A percentile compares a stretch with the other conserved stretches of the same genome.
Conservation (phyloP, 805 yeast species). For the Lipomyces spencermartinsiae region DNA sequence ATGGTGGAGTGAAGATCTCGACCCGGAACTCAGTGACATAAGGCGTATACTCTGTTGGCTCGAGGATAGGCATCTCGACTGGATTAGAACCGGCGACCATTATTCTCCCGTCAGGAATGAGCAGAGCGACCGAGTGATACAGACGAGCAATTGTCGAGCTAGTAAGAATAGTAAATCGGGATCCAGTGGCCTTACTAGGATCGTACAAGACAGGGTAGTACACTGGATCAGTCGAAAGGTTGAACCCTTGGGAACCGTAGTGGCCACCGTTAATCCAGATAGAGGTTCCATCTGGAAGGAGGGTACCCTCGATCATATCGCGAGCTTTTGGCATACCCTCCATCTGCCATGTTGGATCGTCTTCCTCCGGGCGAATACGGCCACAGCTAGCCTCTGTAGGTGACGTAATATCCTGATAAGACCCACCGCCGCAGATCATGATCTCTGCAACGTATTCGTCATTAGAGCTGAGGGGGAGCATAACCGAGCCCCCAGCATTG, state of each 20-base stretch:
- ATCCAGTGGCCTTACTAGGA: conserved; percentile 14
- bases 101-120: conserved; percentile 34
- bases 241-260: conserved; percentile 34
- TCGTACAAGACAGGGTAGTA: conserved; percentile 29
- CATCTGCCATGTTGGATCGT: conserved; percentile 29
- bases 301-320: conserved; percentile 32
- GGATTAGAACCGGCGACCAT: conserved; percentile 35
- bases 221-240: conserved; percentile 30
- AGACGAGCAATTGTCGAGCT: conserved; percentile 34
- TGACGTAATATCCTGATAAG: conserved; percentile 36
- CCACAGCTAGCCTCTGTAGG: conserved; percentile 37
- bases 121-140: conserved; percentile 31
- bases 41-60: conserved; percentile 31
- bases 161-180: conserved; percentile 26
- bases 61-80: conserved; percentile 32
- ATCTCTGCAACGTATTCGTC: conserved; percentile 30
- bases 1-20: conserved; percentile 36
- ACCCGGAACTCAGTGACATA: conserved; percentile 35
- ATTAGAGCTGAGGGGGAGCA: conserved; percentile 22
- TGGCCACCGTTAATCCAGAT: conserved; percentile 33
- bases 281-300: conserved; percentile 33
- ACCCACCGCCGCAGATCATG: conserved; percentile 35
- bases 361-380: conserved; percentile 31
- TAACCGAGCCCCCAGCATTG: conserved; percentile 32
- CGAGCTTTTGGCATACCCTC: conserved; percentile 34